Evolutionary conservation across 1,284 basidiomycete species (phyloP).

Genomic region (Ustilago tritici): DNA sequence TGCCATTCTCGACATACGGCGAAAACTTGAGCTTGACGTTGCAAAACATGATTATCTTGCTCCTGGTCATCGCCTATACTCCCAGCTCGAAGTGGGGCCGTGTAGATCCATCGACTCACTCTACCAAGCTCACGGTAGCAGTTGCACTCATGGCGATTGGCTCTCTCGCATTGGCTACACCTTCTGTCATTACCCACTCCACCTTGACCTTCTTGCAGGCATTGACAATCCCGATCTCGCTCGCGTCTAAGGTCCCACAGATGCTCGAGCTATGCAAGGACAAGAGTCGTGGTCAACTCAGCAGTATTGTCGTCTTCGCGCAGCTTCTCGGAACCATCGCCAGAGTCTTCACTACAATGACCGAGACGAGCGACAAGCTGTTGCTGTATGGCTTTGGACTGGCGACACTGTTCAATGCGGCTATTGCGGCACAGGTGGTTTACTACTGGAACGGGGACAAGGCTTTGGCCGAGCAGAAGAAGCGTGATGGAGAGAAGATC

Average conservation of each 20-base stretch:
- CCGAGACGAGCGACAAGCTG: slow-evolving; percentile 67
- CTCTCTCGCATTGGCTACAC: slow-evolving; percentile 72
- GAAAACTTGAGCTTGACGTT: slow-evolving; percentile 68
- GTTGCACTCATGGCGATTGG: slow-evolving; percentile 87
- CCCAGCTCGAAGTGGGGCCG: slow-evolving; percentile 34
- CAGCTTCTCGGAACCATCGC: slow-evolving; percentile 67
- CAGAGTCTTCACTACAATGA: slow-evolving; percentile 67
- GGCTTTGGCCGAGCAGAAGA: slow-evolving; percentile 39
- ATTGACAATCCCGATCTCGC: slow-evolving; percentile 65
- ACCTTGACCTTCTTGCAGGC: slow-evolving; percentile 62
- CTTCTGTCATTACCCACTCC: slow-evolving; percentile 45
- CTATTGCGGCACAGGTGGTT: slow-evolving; percentile 64
- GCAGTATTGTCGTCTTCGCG: slow-evolving; percentile 67
- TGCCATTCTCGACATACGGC: slow-evolving; percentile 95
- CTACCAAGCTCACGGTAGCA: slow-evolving; percentile 71
- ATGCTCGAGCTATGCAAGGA: slow-evolving; percentile 65
- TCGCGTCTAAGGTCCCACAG: slow-evolving; percentile 67
- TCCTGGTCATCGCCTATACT: slow-evolving; percentile 63
- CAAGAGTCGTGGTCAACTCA: slow-evolving; percentile 66
- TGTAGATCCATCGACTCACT: slow-evolving; percentile 50
- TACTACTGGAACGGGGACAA: slow-evolving; percentile 65
- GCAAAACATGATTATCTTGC: slow-evolving; percentile 68
- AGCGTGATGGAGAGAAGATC: slow-evolving; percentile 34
- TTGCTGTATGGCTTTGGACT: slow-evolving; percentile 67
- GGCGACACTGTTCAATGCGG: slow-evolving; percentile 67